Percentiles rank a stretch among this genome's conserved stretches.
Evolutionary conservation across 202 grass and related monocot species (phyloP).

Genomic region (Alloteropsis angusta): DNA sequence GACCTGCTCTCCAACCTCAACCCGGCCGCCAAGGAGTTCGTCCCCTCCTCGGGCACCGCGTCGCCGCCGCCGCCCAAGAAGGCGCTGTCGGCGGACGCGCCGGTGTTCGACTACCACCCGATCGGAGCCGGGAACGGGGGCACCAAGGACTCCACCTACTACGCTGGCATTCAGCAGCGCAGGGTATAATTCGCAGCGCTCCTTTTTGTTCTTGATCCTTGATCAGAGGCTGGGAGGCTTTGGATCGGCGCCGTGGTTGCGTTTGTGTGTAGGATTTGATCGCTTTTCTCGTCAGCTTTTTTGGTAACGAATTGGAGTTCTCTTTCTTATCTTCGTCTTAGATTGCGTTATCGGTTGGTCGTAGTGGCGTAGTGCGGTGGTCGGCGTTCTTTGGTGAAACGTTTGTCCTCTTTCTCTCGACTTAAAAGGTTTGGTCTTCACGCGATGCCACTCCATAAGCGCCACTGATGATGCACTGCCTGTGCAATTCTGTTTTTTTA

Average conservation of each 20-base stretch:
- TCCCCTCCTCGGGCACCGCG: constrained; percentile 41
- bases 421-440: not conserved
- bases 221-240: not conserved
- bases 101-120: constrained; percentile 56
- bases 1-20: constrained; percentile 92
- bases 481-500: not conserved
- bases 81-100: constrained; percentile 68
- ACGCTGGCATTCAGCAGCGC: constrained; percentile 37
- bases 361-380: constrained; percentile 25
- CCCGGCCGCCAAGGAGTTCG: constrained; percentile 85
- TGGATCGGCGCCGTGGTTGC: constrained; percentile 10
- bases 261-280: constrained; percentile 16
- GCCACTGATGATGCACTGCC: not conserved
- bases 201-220: not conserved
- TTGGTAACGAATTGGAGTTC: not conserved
- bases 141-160: constrained; percentile 40
- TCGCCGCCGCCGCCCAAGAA: constrained; percentile 32
- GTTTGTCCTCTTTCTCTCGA: not conserved
- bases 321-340: not conserved
- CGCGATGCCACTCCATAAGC: not conserved
- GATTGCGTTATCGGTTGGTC: constrained; percentile 28
- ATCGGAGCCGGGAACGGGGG: constrained; percentile 25
- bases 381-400: constrained; percentile 23
- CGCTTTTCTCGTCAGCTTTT: not conserved
- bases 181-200: constrained; percentile 33